Percentiles rank a stretch among this genome's conserved stretches.
These are phyloP conservation scores for Cantharellus cinnabarinus DNA, from an alignment of 768 basidiomycete species.

Conservation along the genomic window DNA sequence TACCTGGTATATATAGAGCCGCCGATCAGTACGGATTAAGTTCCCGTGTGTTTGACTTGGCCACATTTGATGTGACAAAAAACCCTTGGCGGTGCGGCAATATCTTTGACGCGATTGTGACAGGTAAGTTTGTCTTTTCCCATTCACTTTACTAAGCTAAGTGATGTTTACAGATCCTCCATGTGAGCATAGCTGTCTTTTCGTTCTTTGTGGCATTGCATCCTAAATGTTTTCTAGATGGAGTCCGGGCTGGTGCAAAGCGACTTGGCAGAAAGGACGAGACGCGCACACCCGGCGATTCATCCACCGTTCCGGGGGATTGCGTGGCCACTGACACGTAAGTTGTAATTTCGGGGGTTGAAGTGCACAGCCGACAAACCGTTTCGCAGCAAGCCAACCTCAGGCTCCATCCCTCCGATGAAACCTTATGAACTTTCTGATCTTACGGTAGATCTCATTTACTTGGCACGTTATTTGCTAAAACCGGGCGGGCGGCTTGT, in stretches of 20 bases:
- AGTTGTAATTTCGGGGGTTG: slow-evolving; percentile 3
- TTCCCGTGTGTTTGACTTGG: slow-evolving; percentile 55
- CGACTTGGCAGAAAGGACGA: slow-evolving; percentile 22
- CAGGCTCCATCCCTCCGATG: slow-evolving; percentile 60
- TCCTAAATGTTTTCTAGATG: slow-evolving; percentile 32
- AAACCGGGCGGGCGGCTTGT: slow-evolving; percentile 77
- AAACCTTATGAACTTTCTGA: slow-evolving; percentile 82
- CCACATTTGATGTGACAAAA: slow-evolving; percentile 82
- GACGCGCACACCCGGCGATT: slow-evolving; percentile 9
- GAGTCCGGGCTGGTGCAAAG: slow-evolving; percentile 78
- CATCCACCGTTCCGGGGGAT: slow-evolving; percentile 16
- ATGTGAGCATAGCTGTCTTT: slow-evolving; percentile 30
- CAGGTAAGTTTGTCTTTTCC: slow-evolving; percentile 14
- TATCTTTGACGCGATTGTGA: slow-evolving; percentile 84
- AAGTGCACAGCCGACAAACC: neutral
- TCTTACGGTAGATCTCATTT: slow-evolving; percentile 61
- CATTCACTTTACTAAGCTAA: neutral
- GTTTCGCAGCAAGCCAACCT: neutral
- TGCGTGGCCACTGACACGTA: slow-evolving; percentile 19
- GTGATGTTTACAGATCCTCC: slow-evolving; percentile 41
- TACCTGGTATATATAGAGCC: slow-evolving; percentile 57
- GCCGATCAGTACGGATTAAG: slow-evolving; percentile 69
- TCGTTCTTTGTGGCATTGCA: neutral
- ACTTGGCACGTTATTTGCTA: slow-evolving; percentile 63
- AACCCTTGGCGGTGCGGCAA: slow-evolving; percentile 79